These are phyloP conservation scores for Casuarina glauca DNA, from an alignment of 306 rosid species.

Conservation along the genomic window DNA sequence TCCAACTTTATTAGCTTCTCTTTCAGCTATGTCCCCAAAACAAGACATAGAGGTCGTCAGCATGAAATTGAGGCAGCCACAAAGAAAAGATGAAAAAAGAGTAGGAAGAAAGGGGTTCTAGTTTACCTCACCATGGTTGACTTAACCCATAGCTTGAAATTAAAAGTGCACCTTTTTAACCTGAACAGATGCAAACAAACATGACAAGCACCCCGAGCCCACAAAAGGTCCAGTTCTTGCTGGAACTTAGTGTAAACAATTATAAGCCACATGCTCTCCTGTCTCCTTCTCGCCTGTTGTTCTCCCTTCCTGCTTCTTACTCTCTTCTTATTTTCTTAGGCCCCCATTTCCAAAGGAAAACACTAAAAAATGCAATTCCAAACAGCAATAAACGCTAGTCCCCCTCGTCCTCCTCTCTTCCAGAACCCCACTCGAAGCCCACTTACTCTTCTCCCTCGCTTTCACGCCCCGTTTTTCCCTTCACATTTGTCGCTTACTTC, in stretches of 20 bases:
- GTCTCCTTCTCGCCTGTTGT: neutral
- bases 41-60: too few relatives aligned
- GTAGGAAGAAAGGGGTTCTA: too few relatives aligned
- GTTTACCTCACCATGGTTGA: too few relatives aligned
- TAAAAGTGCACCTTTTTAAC: too few relatives aligned
- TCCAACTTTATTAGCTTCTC: too few relatives aligned
- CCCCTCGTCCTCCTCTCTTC: constrained; percentile 24
- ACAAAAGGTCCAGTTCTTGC: too few relatives aligned
- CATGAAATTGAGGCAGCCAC: too few relatives aligned
- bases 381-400: constrained; percentile 15
- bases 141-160: too few relatives aligned
- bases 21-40: too few relatives aligned
- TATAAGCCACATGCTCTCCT: neutral
- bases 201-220: too few relatives aligned
- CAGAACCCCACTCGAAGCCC: constrained; percentile 28
- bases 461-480: constrained; percentile 13
- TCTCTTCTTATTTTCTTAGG: neutral
- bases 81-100: too few relatives aligned
- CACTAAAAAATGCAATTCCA: constrained; percentile 34
- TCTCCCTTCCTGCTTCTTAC: neutral
- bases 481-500: constrained; percentile 18
- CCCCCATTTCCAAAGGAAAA: neutral
- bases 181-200: too few relatives aligned
- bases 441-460: constrained; percentile 14
- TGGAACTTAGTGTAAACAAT: neutral